phyloP scores from a whole-genome alignment of 257 asterid genomes.

The Verbena officinalis region DNA sequence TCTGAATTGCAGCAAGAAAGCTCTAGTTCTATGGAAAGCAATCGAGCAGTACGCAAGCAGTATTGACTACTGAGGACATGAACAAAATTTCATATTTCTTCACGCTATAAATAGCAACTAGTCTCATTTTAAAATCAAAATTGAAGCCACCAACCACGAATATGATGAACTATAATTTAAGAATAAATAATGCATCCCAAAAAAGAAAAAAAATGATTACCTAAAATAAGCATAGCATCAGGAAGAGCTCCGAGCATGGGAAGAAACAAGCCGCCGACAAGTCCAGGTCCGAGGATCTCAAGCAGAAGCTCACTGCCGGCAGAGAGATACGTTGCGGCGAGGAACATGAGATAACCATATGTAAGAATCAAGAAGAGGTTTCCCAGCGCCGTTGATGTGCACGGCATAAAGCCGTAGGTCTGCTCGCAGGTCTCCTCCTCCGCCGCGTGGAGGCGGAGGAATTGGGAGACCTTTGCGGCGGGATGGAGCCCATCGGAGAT shows the following conservation, averaged over 20 bases:
- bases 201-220: constrained; percentile 38
- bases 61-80: too few species aligned
- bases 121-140: background rate
- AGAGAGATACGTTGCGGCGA: constrained; percentile 78
- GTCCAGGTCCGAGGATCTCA: constrained; percentile 87
- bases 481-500: constrained; percentile 47
- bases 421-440: constrained; percentile 74
- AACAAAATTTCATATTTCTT: too few species aligned
- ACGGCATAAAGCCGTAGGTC: constrained; percentile 88
- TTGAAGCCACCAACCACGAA: background rate
- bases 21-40: too few species aligned
- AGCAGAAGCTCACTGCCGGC: constrained; percentile 86
- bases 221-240: constrained; percentile 89
- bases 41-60: too few species aligned
- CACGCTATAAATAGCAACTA: too few species aligned
- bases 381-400: constrained; percentile 72
- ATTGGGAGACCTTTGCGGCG: constrained; percentile 13
- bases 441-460: constrained; percentile 46
- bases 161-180: background rate
- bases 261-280: constrained; percentile 81
- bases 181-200: background rate
- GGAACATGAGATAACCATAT: constrained; percentile 83
- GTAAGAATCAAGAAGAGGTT: constrained; percentile 66
- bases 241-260: constrained; percentile 98
- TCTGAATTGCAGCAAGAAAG: too few species aligned